Base-by-base conservation (phyloP, 352 stramenopile species). In the Phytophthora megakarya region DNA sequence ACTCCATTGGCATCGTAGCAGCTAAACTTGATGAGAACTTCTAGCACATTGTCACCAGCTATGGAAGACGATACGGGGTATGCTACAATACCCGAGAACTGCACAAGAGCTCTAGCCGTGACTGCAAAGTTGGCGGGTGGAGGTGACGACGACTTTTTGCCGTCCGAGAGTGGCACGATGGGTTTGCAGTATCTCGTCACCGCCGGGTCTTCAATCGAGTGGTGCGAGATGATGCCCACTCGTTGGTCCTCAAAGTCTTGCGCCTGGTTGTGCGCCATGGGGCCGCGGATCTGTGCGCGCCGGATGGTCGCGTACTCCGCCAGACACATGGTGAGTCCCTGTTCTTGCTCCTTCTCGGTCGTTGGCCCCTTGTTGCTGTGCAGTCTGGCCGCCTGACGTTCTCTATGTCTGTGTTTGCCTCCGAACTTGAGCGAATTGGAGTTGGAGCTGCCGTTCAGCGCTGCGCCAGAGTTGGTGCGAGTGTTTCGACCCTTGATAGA, bases 301-400 rank as follows among this genome's bases (percentile, higher is more conserved):
- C 80, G 73, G 56, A 90, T 79, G 13, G 81, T 88, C 15, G 81
- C 67, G 65, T 90, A 90, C 67, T 90, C 81, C 10, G 73, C 78
- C 5, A 89, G 40, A 51, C 78, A 90, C 28, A 89, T 69, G 13
- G 70, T 82, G 5, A 84, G 65, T 28, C 70, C 70, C 26, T 69
- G 50, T 39, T 78, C 70, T 35, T 69, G 55, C 11, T 46, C 22
- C 23, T 45, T 65, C 5, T 62, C 63, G 22, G 32, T 26, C 18
- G 6, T 44, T 45, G 38, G 40, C 13, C 33, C 43, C 3, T 65
- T 70, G 40, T 50, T 23, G 7, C 16, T 57, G 9, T 65, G 28
- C 10, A 70, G 16, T 5, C 50, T 23, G 0, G 63, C 52, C 1
- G 60, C 67, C 23, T 69, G 50, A 4, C 65, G 61, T 21, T 61